Evolutionary conservation across 2,329 filamentous ascomycete species (phyloP).

Genomic region (Colletotrichum destructivum): DNA sequence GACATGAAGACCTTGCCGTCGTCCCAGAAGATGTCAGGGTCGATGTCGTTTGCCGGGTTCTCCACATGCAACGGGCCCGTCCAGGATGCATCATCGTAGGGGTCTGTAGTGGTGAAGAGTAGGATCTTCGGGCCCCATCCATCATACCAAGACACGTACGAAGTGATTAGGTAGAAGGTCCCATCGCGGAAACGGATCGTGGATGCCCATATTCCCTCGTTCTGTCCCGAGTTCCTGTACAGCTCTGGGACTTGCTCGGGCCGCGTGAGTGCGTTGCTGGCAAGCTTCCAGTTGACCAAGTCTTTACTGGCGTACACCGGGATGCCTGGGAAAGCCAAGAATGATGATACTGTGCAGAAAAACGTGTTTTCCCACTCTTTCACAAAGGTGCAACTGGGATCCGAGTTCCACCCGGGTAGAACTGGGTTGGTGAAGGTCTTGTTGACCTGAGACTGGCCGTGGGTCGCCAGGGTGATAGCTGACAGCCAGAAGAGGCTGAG

Average conservation of each 20-base stretch:
- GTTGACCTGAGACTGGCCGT: slow-evolving; percentile 16
- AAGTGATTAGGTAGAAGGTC: slow-evolving; percentile 57
- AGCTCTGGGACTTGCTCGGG: slow-evolving; percentile 56
- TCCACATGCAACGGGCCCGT: slow-evolving; percentile 53
- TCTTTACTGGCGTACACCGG: slow-evolving; percentile 69
- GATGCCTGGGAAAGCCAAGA: slow-evolving; percentile 66
- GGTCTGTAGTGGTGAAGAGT: slow-evolving; percentile 58
- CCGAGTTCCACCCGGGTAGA: slow-evolving; percentile 65
- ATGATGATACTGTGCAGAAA: slow-evolving; percentile 67
- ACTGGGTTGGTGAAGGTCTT: slow-evolving; percentile 57
- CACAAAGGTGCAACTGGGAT: slow-evolving; percentile 61
- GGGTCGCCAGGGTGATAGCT: slow-evolving; percentile 16
- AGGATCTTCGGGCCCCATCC: slow-evolving; percentile 53
- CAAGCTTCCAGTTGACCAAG: slow-evolving; percentile 64
- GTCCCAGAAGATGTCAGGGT: slow-evolving; percentile 68
- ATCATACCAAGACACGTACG: slow-evolving; percentile 28
- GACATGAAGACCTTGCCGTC: slow-evolving; percentile 62
- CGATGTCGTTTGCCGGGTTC: slow-evolving; percentile 54
- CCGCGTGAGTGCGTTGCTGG: slow-evolving; percentile 57
- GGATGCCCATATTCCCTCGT: slow-evolving; percentile 61
- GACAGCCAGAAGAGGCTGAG: slow-evolving; percentile 27
- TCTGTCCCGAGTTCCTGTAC: slow-evolving; percentile 40
- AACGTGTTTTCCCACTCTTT: slow-evolving; percentile 59
- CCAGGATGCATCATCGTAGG: slow-evolving; percentile 57
- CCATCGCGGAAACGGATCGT: slow-evolving; percentile 60